These are phyloP conservation scores for Xylaria sp. DNA, from an alignment of 2,329 filamentous ascomycete species.

Conservation along the genomic window DNA sequence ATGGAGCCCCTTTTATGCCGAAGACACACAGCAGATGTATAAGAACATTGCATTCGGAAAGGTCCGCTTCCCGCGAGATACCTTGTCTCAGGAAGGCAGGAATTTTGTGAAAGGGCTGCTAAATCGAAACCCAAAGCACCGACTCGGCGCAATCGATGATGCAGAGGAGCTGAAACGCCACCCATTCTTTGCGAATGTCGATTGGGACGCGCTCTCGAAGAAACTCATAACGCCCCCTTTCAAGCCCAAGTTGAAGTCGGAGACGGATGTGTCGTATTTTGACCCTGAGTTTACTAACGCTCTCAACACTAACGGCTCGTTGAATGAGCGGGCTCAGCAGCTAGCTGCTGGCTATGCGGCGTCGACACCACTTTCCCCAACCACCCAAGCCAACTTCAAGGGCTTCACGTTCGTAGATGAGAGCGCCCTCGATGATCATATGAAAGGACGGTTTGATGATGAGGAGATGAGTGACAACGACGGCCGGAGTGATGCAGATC, in stretches of 20 bases:
- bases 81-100: slow-evolving; percentile 90
- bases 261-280: slow-evolving; percentile 97
- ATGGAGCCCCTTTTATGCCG: slow-evolving; percentile 98
- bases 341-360: slow-evolving; percentile 86
- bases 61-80: slow-evolving; percentile 94
- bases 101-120: slow-evolving; percentile 98
- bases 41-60: slow-evolving; percentile 99
- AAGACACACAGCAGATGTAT: slow-evolving; percentile 99
- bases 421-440: slow-evolving; percentile 90
- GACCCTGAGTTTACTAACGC: slow-evolving; percentile 98
- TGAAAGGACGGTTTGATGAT: slow-evolving; percentile 64
- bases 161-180: slow-evolving; percentile 95
- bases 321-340: slow-evolving; percentile 91
- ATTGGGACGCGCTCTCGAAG: slow-evolving; percentile 88
- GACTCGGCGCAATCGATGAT: slow-evolving; percentile 89
- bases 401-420: slow-evolving; percentile 99
- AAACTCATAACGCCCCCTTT: slow-evolving; percentile 96
- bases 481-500: slow-evolving; percentile 56
- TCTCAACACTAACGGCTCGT: slow-evolving; percentile 83
- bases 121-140: slow-evolving; percentile 96
- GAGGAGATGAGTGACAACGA: slow-evolving; percentile 71
- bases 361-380: slow-evolving; percentile 92
- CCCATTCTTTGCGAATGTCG: slow-evolving; percentile 92
- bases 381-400: slow-evolving; percentile 97
- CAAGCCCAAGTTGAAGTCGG: slow-evolving; percentile 95